A percentile compares a stretch with the other conserved stretches of the same genome.
Conservation (phyloP, 345 rosid genomes). For the Trapa incisa region DNA sequence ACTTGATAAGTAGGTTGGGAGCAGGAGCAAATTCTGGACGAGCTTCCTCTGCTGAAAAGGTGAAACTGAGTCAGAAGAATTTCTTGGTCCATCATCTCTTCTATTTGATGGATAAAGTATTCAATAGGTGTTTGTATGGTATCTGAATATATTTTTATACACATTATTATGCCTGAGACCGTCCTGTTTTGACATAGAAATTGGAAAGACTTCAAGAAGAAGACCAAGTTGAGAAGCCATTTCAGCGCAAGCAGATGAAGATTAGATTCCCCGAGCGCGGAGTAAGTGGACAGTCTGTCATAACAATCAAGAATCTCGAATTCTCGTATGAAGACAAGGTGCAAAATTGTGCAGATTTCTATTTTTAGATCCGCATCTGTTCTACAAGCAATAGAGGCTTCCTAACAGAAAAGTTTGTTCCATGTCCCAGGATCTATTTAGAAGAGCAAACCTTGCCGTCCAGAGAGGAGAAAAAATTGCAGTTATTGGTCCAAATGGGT, state of each 20-base stretch:
- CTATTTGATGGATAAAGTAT: not conserved
- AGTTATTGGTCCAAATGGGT: slow-evolving; percentile 87
- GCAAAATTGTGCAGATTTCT: slow-evolving; percentile 7
- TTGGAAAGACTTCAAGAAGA: slow-evolving; percentile 77
- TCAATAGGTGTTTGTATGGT: not conserved
- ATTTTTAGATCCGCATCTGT: not conserved
- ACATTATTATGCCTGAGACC: not conserved
- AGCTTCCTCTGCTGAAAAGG: slow-evolving; percentile 96
- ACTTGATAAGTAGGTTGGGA: slow-evolving; percentile 59
- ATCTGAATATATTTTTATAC: not conserved
- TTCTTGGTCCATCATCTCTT: not conserved
- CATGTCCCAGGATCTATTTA: slow-evolving; percentile 49
- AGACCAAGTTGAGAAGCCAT: slow-evolving; percentile 84
- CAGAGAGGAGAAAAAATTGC: slow-evolving; percentile 87
- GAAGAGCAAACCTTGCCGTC: slow-evolving; percentile 55
- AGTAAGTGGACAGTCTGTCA: slow-evolving; percentile 72
- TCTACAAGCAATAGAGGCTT: not conserved
- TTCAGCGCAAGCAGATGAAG: slow-evolving; percentile 79
- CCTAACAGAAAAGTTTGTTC: not conserved
- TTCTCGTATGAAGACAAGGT: slow-evolving; percentile 75
- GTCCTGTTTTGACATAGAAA: slow-evolving; percentile 31
- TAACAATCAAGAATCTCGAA: slow-evolving; percentile 48
- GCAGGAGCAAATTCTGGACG: slow-evolving; percentile 88
- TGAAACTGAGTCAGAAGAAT: slow-evolving; percentile 11
- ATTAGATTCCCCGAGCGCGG: slow-evolving; percentile 96